Evolutionary conservation across 1,284 basidiomycete species (phyloP).

Genomic region (Peniophora sp.): DNA sequence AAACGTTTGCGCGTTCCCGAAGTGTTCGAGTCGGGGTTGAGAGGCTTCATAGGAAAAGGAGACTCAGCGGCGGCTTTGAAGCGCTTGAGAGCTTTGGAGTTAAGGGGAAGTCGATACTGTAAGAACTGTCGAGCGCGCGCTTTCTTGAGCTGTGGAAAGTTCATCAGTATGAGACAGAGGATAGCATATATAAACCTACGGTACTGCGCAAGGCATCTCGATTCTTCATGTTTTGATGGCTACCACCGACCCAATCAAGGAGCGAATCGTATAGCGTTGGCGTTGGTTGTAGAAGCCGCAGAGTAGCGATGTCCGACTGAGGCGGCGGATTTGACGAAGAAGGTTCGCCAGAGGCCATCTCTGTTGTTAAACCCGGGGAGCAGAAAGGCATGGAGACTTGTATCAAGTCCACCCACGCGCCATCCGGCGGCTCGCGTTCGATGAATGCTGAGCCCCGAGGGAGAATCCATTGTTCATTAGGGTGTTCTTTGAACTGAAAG

Average conservation of each 20-base stretch:
- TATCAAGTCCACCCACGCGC: conserved; percentile 18
- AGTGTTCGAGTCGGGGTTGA: conserved; percentile 31
- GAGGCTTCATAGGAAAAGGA: conserved; percentile 43
- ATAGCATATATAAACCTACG: conserved; percentile 21
- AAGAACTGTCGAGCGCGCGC: conserved; percentile 41
- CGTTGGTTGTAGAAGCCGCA: conserved; percentile 39
- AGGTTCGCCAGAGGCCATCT: neutral
- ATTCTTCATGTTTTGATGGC: conserved; percentile 36
- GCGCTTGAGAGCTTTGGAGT: conserved; percentile 41
- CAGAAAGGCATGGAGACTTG: conserved; percentile 31
- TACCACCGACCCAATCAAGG: conserved; percentile 47
- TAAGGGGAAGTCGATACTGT: conserved; percentile 46
- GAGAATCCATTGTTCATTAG: conserved; percentile 53
- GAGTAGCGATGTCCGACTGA: conserved; percentile 32
- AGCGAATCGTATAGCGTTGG: conserved; percentile 45
- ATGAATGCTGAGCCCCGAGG: conserved; percentile 49
- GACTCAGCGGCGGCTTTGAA: conserved; percentile 42
- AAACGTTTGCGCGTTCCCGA: conserved; percentile 18
- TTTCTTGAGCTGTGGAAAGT: conserved; percentile 19
- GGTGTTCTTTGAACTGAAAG: conserved; percentile 57
- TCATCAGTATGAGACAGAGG: conserved; percentile 1
- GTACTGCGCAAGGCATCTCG: conserved; percentile 30
- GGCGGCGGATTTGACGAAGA: conserved; percentile 9
- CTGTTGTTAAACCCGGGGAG: conserved; percentile 11
- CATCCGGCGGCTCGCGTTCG: conserved; percentile 24